Evolutionary conservation across 805 yeast species (phyloP), one percentile per base, ranked within the genome.

Genomic region (Hanseniaspora occidentalis): DNA sequence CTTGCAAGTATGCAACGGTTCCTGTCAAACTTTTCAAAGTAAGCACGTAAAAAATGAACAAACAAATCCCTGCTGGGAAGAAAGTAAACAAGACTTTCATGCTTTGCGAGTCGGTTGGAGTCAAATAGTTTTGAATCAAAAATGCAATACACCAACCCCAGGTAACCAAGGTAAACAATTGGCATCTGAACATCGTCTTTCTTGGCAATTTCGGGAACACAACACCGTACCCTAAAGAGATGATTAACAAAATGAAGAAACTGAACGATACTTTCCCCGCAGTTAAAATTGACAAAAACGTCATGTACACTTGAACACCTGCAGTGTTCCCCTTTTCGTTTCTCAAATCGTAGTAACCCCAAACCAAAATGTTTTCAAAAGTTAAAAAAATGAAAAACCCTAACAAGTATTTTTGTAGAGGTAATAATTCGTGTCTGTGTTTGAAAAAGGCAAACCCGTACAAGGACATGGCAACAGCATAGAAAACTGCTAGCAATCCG

Each of bases 201-300:
- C 75, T 74, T 36, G 86, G 83, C 45, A 92, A 70, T 46, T 86
- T 80, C 36, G 95, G 86, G 54, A 75, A 77, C 38, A 92, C 97
- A 37, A 92, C 86, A 46, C 97, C 96, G 61, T 88, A 92, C 31
- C 99, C 99, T 48, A 88, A 67, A 11, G 94, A 71, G 42, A 92
- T 89, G 51, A 85, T 79, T 47, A 89, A 67, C 42, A 92, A 67
- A 51, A 92, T 64, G 64, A 89, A 92, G 61, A 89, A 81, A 6
- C 96, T 83, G 57, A 85, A 84, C 1, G 96, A 79, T 39, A 84
- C 71, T 53, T 92, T 82, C 50, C 76, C 75, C 1, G 95, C 76
- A 56, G 85, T 84, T 57, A 89, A 63, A 24, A 84, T 57, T 2
- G 96, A 79, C 39, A 89, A 72, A 54, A 89, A 73, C 7, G 75